Conservation (phyloP, 345 rosid species). For the Raphanus raphanistrum region DNA sequence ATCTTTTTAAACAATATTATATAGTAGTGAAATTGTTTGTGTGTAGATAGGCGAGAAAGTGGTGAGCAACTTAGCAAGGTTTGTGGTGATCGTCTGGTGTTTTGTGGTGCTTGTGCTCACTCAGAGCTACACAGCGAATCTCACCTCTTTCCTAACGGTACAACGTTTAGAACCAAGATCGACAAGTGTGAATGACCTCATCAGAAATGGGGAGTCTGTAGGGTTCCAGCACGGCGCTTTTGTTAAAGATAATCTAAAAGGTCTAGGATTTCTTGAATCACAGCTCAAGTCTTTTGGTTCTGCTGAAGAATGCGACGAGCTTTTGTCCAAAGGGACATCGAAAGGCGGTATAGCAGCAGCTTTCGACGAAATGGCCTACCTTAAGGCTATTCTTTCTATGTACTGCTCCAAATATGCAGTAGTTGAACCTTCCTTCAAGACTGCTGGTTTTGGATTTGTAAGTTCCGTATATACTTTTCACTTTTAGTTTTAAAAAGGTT, state of each 20-base stretch:
- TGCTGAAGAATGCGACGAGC: neutral
- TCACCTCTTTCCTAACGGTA: constrained; percentile 44
- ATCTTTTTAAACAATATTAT: neutral
- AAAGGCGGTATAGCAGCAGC: neutral
- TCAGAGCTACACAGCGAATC: constrained; percentile 46
- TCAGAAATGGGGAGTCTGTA: constrained; percentile 3
- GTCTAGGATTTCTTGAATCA: neutral
- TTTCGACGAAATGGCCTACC: constrained; percentile 35
- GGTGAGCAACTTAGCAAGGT: neutral
- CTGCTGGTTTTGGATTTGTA: constrained; percentile 44
- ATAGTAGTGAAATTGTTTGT: neutral
- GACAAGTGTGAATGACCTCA: constrained; percentile 8
- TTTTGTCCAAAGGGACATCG: constrained; percentile 31
- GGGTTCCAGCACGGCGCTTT: constrained; percentile 21
- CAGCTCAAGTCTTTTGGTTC: neutral
- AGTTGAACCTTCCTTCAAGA: constrained; percentile 20
- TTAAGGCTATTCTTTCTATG: constrained; percentile 24
- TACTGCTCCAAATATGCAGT: constrained; percentile 26
- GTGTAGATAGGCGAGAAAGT: neutral
- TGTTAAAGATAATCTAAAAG: neutral
- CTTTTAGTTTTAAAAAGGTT: no score
- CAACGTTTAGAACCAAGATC: constrained; percentile 21
- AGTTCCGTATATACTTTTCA: constrained; percentile 2
- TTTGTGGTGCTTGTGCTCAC: constrained; percentile 43
- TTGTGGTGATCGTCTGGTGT: constrained; percentile 11